Evolutionary conservation across 768 basidiomycete genomes (phyloP), one percentile per base, ranked within the genome.

Genomic region (Albatrellus ellisii): DNA sequence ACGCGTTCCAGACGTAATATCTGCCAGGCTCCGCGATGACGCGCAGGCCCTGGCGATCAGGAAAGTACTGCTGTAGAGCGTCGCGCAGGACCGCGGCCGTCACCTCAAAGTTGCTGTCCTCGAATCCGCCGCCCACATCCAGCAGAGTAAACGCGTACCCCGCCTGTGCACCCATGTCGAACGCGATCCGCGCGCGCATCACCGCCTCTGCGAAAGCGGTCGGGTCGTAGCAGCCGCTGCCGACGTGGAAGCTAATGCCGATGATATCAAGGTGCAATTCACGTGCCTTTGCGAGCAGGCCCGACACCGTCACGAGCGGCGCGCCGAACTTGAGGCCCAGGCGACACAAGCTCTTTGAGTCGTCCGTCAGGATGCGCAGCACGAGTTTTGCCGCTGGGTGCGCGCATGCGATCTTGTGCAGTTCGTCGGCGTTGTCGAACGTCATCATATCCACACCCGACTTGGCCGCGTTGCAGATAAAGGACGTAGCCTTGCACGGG

Each of bases 251-350:
- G 61, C 84, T 88, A 44, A 97, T 84, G 15, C 95, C 95, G 29
- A 97, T 69, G 42, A 99, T 91, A 55, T 91, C 72, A 41, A 99
- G 69, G 25, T 65, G 62, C 21, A 97, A 69, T 52, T 85, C 78
- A 50, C 70, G 70, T 2, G 94, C 95, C 52, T 79, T 84, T 11
- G 67, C 63, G 40, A 99, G 70, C 17, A 99, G 73, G 11, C 68
- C 71, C 3, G 86, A 84, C 17, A 95, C 90, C 11, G 77, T 70
- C 20, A 64, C 68, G 35, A 98, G 69, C 1, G 91, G 77, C 0
- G 94, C 92, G n/a, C 95, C 95, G 49, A 91, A 99, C 62, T 98
- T 98, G 60, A 88, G 75, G 4, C 91, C 90, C 37, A 99, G 79
- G 14, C 86, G 79, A 58, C 94, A 98, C 11, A 97, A 64, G 45